Evolutionary conservation across 2,329 filamentous ascomycete species (phyloP).

Genomic region (Aspergillus costaricaensis): DNA sequence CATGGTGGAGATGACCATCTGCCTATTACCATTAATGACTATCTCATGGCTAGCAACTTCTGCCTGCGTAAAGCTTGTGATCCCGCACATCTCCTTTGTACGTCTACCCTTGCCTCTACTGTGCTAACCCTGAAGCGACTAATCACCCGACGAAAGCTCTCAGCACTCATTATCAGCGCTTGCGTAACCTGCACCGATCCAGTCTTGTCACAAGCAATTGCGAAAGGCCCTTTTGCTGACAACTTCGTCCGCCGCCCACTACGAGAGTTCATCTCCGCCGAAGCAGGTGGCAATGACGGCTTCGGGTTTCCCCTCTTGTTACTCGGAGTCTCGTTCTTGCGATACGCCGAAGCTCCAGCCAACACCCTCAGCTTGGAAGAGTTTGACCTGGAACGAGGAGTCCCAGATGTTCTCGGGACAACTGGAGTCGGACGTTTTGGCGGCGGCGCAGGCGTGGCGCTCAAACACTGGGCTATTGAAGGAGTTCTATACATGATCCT

Average conservation of each 20-base stretch:
- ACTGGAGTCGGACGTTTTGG: conserved; percentile 54
- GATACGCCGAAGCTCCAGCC: conserved; percentile 49
- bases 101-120: neutral
- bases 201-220: conserved; percentile 63
- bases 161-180: conserved; percentile 60
- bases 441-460: conserved; percentile 53
- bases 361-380: conserved; percentile 22
- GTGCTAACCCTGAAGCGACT: neutral
- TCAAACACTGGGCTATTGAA: conserved; percentile 62
- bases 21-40: conserved; percentile 62
- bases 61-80: conserved; percentile 56
- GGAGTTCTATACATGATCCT: conserved; percentile 63
- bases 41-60: conserved; percentile 64
- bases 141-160: conserved; percentile 37
- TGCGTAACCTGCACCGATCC: conserved; percentile 65
- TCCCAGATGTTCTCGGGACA: conserved; percentile 32
- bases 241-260: conserved; percentile 61
- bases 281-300: conserved; percentile 64
- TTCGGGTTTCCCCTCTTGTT: conserved; percentile 65
- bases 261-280: conserved; percentile 63
- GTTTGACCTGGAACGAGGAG: conserved; percentile 23
- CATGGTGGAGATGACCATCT: conserved; percentile 58
- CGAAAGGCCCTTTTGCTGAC: conserved; percentile 64
- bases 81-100: conserved; percentile 57
- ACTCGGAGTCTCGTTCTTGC: conserved; percentile 59